A percentile compares a stretch with the other conserved stretches of the same genome.
These are phyloP conservation scores for Collybia sp. DNA, from an alignment of 768 basidiomycete genomes.

Conservation along the genomic window DNA sequence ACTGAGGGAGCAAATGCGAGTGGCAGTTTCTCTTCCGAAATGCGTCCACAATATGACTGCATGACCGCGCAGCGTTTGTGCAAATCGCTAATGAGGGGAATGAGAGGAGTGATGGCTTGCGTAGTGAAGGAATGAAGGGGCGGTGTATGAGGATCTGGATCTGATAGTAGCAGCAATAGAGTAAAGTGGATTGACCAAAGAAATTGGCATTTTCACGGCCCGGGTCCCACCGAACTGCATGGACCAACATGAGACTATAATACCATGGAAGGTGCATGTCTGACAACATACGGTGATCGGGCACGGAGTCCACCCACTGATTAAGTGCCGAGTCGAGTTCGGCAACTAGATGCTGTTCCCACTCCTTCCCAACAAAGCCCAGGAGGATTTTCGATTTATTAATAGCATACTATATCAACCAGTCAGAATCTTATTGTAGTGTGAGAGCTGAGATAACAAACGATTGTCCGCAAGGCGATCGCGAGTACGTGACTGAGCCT, in stretches of 20 bases:
- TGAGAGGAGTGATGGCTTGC: slow-evolving; percentile 38
- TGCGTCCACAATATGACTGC: slow-evolving; percentile 72
- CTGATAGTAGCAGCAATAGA: slow-evolving; percentile 49
- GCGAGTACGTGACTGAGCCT: slow-evolving; percentile 62
- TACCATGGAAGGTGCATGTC: neutral
- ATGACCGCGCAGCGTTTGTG: slow-evolving; percentile 77
- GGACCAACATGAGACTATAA: neutral
- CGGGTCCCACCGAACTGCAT: slow-evolving; percentile 50
- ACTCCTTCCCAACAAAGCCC: slow-evolving; percentile 55
- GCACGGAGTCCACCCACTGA: slow-evolving; percentile 65
- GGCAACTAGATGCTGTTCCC: slow-evolving; percentile 67
- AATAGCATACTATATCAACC: slow-evolving; percentile 66
- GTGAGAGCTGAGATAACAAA: slow-evolving; percentile 22
- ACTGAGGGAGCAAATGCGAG: slow-evolving; percentile 30
- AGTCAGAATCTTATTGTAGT: neutral
- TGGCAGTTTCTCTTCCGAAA: slow-evolving; percentile 32
- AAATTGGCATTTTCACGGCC: slow-evolving; percentile 35
- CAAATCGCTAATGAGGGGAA: slow-evolving; percentile 75
- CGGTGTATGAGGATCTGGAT: slow-evolving; percentile 74
- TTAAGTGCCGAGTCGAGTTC: slow-evolving; percentile 71
- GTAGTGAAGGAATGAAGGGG: slow-evolving; percentile 65
- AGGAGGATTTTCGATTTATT: slow-evolving; percentile 66
- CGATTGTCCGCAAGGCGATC: slow-evolving; percentile 61
- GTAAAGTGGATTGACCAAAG: slow-evolving; percentile 58
- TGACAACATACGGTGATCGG: slow-evolving; percentile 44